Conservation (phyloP, 805 yeast genomes). For the Lipomyces japonicus region DNA sequence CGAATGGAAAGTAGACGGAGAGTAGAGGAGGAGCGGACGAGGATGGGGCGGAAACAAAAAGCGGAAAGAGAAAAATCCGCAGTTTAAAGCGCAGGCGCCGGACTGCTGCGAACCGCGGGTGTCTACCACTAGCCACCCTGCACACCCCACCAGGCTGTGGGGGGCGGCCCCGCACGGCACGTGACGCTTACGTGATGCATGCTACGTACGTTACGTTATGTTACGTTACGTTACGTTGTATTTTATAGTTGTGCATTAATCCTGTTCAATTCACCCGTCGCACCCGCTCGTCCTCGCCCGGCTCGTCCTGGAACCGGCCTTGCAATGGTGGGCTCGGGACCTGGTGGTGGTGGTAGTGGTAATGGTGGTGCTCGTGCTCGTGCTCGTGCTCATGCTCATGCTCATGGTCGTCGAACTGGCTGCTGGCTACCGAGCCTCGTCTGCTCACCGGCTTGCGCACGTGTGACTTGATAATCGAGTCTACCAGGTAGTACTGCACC, state of each 20-base stretch:
- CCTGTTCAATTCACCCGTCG: too few relatives aligned
- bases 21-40: too few relatives aligned
- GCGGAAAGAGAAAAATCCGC: conserved; percentile 2
- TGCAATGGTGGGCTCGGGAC: not conserved
- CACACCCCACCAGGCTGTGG: too few relatives aligned
- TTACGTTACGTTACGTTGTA: too few relatives aligned
- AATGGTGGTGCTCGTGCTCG: not conserved
- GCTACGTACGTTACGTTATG: too few relatives aligned
- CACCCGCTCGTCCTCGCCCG: too few relatives aligned
- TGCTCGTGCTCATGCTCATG: not conserved
- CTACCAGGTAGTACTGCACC: conserved; percentile 54
- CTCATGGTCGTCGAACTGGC: not conserved
- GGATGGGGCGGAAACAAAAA: conserved; percentile 2
- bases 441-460: conserved; percentile 16
- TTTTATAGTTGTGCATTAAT: too few relatives aligned
- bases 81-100: too few relatives aligned
- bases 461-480: conserved; percentile 55
- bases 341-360: not conserved
- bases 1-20: not conserved
- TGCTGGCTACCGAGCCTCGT: not conserved
- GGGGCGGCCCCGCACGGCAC: too few relatives aligned
- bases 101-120: too few relatives aligned
- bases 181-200: too few relatives aligned
- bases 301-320: conserved; percentile 17
- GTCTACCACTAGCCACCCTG: too few relatives aligned